Evolutionary conservation across 1,284 basidiomycete species (phyloP).

Genomic region (Fomes fomentarius): DNA sequence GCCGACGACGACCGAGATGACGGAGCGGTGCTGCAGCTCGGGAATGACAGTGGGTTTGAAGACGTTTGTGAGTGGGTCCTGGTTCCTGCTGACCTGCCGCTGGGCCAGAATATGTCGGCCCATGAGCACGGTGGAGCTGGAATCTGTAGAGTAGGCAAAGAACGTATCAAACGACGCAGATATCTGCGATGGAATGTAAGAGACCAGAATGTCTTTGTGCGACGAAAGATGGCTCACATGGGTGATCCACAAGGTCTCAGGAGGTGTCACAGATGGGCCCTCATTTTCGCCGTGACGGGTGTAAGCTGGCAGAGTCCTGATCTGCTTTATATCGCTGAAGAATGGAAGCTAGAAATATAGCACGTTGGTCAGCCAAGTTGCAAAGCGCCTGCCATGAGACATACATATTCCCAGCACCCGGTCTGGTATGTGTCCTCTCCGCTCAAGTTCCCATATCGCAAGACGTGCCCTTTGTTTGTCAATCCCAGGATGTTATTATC

Average conservation of each 20-base stretch:
- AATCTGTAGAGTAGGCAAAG: constrained; percentile 78
- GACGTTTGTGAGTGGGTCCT: neutral
- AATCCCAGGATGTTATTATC: constrained; percentile 72
- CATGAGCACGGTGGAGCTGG: constrained; percentile 68
- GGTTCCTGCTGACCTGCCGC: neutral
- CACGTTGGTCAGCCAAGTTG: constrained; percentile 4
- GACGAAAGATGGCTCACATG: constrained; percentile 52
- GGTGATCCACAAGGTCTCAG: constrained; percentile 58
- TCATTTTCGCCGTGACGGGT: constrained; percentile 23
- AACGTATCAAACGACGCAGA: constrained; percentile 85
- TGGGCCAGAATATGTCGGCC: constrained; percentile 49
- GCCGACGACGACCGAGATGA: constrained; percentile 86
- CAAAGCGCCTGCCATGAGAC: constrained; percentile 28
- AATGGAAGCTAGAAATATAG: constrained; percentile 55
- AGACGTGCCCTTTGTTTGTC: constrained; percentile 77
- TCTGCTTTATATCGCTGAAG: constrained; percentile 63
- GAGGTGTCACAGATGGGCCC: constrained; percentile 16
- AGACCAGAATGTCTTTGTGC: no score
- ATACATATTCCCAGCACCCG: constrained; percentile 78
- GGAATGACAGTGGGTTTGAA: constrained; percentile 65
- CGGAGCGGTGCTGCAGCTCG: constrained; percentile 67
- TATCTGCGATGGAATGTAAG: constrained; percentile 51
- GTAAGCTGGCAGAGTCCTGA: constrained; percentile 48
- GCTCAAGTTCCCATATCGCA: constrained; percentile 54
- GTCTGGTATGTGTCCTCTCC: constrained; percentile 40